phyloP scores from a whole-genome alignment of 2,329 filamentous ascomycete species.

The Zalaria obscura region DNA sequence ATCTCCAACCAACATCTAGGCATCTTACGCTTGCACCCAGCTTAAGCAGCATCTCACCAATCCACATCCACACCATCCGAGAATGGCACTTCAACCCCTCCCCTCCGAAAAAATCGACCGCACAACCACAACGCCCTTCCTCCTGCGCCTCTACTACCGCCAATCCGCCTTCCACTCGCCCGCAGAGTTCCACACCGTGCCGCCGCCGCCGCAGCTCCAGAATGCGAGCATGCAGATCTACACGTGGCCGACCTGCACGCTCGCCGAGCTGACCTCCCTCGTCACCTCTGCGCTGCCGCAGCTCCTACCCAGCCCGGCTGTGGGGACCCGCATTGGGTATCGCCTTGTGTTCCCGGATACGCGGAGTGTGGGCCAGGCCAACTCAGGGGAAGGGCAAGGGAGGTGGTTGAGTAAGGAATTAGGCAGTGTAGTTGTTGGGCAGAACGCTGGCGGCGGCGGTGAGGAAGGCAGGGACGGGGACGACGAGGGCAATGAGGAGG shows the following conservation, averaged over 20 bases:
- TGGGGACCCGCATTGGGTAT: constrained; percentile 78
- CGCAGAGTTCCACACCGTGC: constrained; percentile 49
- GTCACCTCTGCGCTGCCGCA: constrained; percentile 54
- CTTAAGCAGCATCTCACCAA: background rate
- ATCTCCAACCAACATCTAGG: no score
- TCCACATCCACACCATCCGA: background rate
- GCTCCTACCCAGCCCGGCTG: constrained; percentile 56
- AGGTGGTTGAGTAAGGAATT: constrained; percentile 69
- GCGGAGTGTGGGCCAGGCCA: constrained; percentile 26
- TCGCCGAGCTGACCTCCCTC: constrained; percentile 67
- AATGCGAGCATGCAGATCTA: constrained; percentile 52
- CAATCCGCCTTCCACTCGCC: constrained; percentile 60
- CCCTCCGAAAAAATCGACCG: constrained; percentile 42
- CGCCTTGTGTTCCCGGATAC: constrained; percentile 76
- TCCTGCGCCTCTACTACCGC: constrained; percentile 74
- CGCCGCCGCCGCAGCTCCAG: constrained; percentile 37
- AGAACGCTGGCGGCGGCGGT: constrained; percentile 20
- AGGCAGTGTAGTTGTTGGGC: constrained; percentile 64
- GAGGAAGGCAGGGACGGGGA: constrained; percentile 18
- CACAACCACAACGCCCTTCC: constrained; percentile 62
- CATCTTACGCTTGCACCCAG: no score
- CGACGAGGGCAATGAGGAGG: constrained; percentile 20
- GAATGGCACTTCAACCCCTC: constrained; percentile 20
- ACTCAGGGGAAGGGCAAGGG: constrained; percentile 26
- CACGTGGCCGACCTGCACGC: constrained; percentile 70